These are phyloP conservation scores for Sclerotinia minor DNA, from an alignment of 2,329 filamentous ascomycete genomes.

Conservation along the genomic window DNA sequence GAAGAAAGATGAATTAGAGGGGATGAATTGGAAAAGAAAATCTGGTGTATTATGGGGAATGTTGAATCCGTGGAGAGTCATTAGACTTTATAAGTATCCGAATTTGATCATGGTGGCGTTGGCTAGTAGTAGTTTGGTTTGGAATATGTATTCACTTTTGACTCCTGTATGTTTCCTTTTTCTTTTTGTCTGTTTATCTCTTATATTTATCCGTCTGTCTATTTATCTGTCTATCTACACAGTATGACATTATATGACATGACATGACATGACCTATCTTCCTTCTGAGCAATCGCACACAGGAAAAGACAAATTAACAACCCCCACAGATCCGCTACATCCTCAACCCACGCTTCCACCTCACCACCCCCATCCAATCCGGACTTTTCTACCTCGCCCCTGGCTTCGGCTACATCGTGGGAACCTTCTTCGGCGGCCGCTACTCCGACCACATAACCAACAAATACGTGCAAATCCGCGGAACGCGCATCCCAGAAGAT, in stretches of 20 bases:
- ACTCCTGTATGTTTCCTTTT: slow-evolving; percentile 48
- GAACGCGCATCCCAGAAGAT: slow-evolving; percentile 66
- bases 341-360: slow-evolving; percentile 70
- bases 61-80: slow-evolving; percentile 65
- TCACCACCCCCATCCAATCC: slow-evolving; percentile 64
- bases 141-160: slow-evolving; percentile 72
- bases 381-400: slow-evolving; percentile 75
- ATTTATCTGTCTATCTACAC: no score
- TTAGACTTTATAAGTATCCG: slow-evolving; percentile 65
- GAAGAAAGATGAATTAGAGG: slow-evolving; percentile 61
- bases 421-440: slow-evolving; percentile 70
- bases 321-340: slow-evolving; percentile 60
- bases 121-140: slow-evolving; percentile 64
- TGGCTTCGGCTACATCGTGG: slow-evolving; percentile 66
- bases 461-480: slow-evolving; percentile 58
- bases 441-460: slow-evolving; percentile 69
- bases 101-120: slow-evolving; percentile 65
- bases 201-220: no score
- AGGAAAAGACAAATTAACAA: not conserved
- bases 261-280: not conserved
- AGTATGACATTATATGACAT: no score
- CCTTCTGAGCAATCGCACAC: no score
- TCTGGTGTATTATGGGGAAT: slow-evolving; percentile 58
- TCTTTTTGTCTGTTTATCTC: no score
- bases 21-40: slow-evolving; percentile 52